Conservation (phyloP, 2,329 filamentous ascomycete genomes). For the Clonostachys rosea region DNA sequence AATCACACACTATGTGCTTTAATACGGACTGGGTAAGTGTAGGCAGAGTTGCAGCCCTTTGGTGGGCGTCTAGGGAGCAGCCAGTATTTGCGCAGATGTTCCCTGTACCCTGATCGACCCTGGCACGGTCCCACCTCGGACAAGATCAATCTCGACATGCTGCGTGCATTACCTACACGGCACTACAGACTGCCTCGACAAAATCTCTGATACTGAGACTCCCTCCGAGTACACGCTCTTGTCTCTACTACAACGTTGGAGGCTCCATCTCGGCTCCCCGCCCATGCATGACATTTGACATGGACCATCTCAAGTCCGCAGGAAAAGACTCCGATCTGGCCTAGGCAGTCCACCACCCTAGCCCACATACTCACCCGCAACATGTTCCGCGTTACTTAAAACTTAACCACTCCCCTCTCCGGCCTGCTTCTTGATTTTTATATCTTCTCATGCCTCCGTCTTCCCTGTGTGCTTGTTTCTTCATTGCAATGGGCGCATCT, state of each 20-base stretch:
- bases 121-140: neutral
- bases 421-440: too few relatives aligned
- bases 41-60: too few relatives aligned
- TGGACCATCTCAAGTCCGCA: constrained; percentile 2
- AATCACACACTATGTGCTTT: too few relatives aligned
- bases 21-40: too few relatives aligned
- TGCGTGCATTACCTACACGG: neutral
- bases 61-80: neutral
- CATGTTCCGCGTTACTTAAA: too few relatives aligned
- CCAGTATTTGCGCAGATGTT: neutral
- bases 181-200: neutral
- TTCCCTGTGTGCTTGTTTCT: too few relatives aligned
- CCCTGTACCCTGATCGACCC: constrained; percentile 1
- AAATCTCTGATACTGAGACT: too few relatives aligned
- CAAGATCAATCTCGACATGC: constrained; percentile 1
- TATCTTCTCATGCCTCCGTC: too few relatives aligned
- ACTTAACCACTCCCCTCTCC: too few relatives aligned
- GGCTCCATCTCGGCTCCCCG: constrained; percentile 2
- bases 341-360: neutral
- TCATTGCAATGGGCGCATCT: too few relatives aligned
- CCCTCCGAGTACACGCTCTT: neutral
- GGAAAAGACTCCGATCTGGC: constrained; percentile 1
- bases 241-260: neutral
- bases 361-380: too few relatives aligned
- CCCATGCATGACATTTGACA: constrained; percentile 5